Percentiles rank a stretch among this genome's conserved stretches.
Evolutionary conservation across 164 flowering plant genomes (phyloP).

Genomic region (Nymphaea colorata): DNA sequence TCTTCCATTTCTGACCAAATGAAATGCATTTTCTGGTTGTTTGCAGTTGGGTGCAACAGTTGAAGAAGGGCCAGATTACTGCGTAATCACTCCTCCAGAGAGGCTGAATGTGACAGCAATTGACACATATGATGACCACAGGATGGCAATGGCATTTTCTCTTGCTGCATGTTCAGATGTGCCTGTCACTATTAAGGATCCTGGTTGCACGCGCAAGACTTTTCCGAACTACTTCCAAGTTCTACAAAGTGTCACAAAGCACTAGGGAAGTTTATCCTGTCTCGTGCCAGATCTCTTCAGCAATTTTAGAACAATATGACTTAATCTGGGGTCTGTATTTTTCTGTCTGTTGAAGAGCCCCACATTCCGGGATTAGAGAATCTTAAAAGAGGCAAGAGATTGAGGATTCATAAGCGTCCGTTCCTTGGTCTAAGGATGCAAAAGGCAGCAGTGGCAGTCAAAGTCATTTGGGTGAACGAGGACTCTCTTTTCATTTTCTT

Average conservation of each 20-base stretch:
- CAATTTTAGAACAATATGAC: too few relatives aligned
- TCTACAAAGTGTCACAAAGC: constrained; percentile 52
- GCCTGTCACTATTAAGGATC: constrained; percentile 91
- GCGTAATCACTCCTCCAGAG: constrained; percentile 93
- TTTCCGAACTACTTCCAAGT: constrained; percentile 98
- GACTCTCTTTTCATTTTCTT: too few relatives aligned
- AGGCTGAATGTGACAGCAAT: constrained; percentile 68
- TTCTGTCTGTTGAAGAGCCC: too few relatives aligned
- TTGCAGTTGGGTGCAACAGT: constrained; percentile 86
- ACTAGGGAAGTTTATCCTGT: constrained; percentile 11
- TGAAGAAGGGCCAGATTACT: constrained; percentile 96
- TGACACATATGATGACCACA: constrained; percentile 94
- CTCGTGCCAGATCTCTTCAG: background rate
- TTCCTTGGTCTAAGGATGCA: constrained; percentile 9
- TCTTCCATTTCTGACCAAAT: background rate
- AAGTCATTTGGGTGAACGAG: too few relatives aligned
- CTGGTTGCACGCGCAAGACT: constrained; percentile 92
- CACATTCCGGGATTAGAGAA: too few relatives aligned
- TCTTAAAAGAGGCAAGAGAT: too few relatives aligned
- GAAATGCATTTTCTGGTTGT: background rate
- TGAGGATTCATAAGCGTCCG: too few relatives aligned
- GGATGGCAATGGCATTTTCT: constrained; percentile 99
- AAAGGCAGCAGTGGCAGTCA: constrained; percentile 51
- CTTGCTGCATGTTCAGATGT: constrained; percentile 95
- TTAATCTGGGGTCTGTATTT: too few relatives aligned